Percentiles rank a stretch among this genome's conserved stretches.
These are phyloP conservation scores for Paragyromitra xinjiangensis DNA, from an alignment of 495 filamentous ascomycete species.

Conservation along the genomic window DNA sequence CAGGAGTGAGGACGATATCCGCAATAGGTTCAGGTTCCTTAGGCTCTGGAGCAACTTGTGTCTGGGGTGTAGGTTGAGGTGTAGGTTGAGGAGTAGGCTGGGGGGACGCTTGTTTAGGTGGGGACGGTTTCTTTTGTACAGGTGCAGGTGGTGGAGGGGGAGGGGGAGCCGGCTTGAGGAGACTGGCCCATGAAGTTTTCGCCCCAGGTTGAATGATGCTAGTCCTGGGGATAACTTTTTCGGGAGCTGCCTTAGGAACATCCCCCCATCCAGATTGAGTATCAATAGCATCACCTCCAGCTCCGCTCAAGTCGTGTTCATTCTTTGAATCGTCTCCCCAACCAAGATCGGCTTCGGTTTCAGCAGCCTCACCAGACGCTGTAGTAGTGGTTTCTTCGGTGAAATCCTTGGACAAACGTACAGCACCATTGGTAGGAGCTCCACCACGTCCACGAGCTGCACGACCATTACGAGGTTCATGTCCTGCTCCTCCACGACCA, in stretches of 20 bases:
- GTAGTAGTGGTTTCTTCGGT: conserved; percentile 56
- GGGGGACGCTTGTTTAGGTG: conserved; percentile 42
- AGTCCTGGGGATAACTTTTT: conserved; percentile 53
- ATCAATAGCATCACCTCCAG: conserved; percentile 30
- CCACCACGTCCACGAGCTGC: conserved; percentile 77
- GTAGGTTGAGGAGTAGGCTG: conserved; percentile 59
- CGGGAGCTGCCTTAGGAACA: conserved; percentile 56
- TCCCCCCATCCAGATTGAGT: conserved; percentile 44
- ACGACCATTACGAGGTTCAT: conserved; percentile 72
- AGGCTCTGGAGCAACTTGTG: conserved; percentile 47
- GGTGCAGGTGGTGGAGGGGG: conserved; percentile 57
- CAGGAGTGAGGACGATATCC: conserved; percentile 43
- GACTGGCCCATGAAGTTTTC: conserved; percentile 58
- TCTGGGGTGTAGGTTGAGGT: conserved; percentile 60
- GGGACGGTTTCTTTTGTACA: conserved; percentile 54
- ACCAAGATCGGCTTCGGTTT: conserved; percentile 40
- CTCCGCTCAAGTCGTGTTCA: conserved; percentile 35
- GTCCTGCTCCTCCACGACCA: conserved; percentile 67
- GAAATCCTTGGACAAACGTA: conserved; percentile 57
- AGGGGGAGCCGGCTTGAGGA: conserved; percentile 60
- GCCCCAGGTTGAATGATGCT: conserved; percentile 55
- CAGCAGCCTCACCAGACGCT: conserved; percentile 56
- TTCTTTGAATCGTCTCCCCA: conserved; percentile 52
- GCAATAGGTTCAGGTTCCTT: conserved; percentile 47
- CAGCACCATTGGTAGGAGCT: conserved; percentile 65